Evolutionary conservation across 495 filamentous ascomycete species (phyloP).

Genomic region (Stereocaulon alpinum): DNA sequence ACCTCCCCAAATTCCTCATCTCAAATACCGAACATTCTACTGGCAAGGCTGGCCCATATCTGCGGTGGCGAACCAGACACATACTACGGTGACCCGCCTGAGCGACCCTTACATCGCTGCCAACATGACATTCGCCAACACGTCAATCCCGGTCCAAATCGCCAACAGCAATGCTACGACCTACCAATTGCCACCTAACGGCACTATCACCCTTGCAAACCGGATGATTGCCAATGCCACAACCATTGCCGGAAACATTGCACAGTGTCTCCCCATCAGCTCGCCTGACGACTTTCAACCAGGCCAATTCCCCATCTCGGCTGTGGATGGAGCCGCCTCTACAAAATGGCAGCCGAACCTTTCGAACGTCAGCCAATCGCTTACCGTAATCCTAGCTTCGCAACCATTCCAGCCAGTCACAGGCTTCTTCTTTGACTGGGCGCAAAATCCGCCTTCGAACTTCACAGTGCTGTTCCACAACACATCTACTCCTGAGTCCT

Average conservation of each 20-base stretch:
- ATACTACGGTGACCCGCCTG: conserved; percentile 50
- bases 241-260: conserved; percentile 49
- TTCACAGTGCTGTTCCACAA: conserved; percentile 50
- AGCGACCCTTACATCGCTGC: conserved; percentile 32
- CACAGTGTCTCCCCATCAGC: conserved; percentile 52
- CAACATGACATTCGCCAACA: conserved; percentile 37
- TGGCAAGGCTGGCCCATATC: conserved; percentile 57
- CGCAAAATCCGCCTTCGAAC: conserved; percentile 44
- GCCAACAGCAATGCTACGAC: conserved; percentile 30
- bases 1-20: conserved; percentile 50
- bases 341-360: conserved; percentile 62
- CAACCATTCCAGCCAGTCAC: conserved; percentile 35
- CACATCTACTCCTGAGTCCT: conserved; percentile 23
- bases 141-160: conserved; percentile 42
- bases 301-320: conserved; percentile 64
- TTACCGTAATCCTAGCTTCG: conserved; percentile 41
- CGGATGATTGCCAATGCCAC: conserved; percentile 37
- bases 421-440: conserved; percentile 60
- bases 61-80: conserved; percentile 52
- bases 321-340: conserved; percentile 57
- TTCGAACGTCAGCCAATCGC: conserved; percentile 34
- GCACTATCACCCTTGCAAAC: conserved; percentile 49
- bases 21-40: conserved; percentile 59
- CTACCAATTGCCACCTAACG: conserved; percentile 40
- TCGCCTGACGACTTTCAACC: conserved; percentile 42